A percentile compares a stretch with the other conserved stretches of the same genome.
phyloP scores from a whole-genome alignment of 495 filamentous ascomycete genomes.

The Letharia columbiana region DNA sequence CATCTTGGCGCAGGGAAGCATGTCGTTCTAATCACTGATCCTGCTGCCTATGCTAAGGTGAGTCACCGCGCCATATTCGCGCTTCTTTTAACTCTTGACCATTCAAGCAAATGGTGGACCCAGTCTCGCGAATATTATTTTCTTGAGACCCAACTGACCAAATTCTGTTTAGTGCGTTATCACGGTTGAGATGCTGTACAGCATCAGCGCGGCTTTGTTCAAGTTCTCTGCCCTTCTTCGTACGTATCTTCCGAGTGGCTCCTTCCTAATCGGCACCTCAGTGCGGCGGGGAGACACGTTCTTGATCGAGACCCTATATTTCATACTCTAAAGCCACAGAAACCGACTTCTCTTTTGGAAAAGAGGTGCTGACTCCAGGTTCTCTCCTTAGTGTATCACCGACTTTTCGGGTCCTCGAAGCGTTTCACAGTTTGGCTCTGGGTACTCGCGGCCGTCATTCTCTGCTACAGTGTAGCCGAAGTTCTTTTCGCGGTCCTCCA shows the following conservation, averaged over 20 bases:
- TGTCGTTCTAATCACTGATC: neutral
- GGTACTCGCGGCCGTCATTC: neutral
- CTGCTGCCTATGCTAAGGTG: neutral
- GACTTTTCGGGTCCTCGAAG: neutral
- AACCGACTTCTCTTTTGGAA: neutral
- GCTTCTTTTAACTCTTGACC: neutral
- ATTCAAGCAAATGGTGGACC: neutral
- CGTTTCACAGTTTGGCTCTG: neutral
- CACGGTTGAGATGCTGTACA: neutral
- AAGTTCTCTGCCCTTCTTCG: neutral
- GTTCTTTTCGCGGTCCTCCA: neutral
- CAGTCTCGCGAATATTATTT: neutral
- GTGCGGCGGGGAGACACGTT: neutral
- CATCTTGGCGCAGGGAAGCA: neutral
- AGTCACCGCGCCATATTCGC: neutral
- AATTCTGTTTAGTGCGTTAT: neutral
- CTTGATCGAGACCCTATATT: neutral
- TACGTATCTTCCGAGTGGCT: neutral
- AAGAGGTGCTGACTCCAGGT: neutral
- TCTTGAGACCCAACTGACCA: neutral
- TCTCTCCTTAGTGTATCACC: constrained; percentile 1
- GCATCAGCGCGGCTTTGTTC: neutral
- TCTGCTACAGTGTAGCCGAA: neutral
- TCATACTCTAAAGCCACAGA: neutral
- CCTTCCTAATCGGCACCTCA: neutral